These are phyloP conservation scores for Massarina eburnea DNA, from an alignment of 2,329 filamentous ascomycete species.

Conservation along the genomic window DNA sequence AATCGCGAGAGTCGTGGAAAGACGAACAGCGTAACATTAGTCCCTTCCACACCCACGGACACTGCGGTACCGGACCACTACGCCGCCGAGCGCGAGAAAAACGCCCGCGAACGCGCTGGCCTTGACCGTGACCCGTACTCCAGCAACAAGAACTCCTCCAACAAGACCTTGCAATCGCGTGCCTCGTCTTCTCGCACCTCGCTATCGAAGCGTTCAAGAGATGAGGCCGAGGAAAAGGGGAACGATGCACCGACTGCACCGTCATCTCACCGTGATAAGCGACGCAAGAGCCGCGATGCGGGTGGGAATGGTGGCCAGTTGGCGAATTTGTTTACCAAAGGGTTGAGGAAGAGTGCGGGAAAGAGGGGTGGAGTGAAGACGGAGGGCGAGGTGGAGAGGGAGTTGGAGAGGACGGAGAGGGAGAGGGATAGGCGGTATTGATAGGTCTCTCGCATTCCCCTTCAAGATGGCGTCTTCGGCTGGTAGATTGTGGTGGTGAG, in stretches of 20 bases:
- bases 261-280: conserved; percentile 33
- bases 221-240: conserved; percentile 21
- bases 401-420: conserved; percentile 35
- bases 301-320: conserved; percentile 26
- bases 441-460: conserved; percentile 6
- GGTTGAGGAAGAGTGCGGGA: conserved; percentile 33
- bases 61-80: conserved; percentile 56
- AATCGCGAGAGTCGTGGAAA: conserved; percentile 29
- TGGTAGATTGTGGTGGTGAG: not conserved
- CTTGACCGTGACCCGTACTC: conserved; percentile 19
- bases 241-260: conserved; percentile 10
- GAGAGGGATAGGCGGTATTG: conserved; percentile 29
- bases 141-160: conserved; percentile 4
- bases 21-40: conserved; percentile 7
- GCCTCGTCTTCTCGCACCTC: conserved; percentile 17
- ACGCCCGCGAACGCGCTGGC: conserved; percentile 36
- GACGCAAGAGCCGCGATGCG: conserved; percentile 24
- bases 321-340: conserved; percentile 31
- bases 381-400: conserved; percentile 35
- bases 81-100: conserved; percentile 65
- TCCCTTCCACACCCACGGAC: conserved; percentile 8
- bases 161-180: conserved; percentile 17
- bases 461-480: not conserved
- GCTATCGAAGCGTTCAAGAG: conserved; percentile 31
- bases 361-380: conserved; percentile 36